A percentile compares a stretch with the other conserved stretches of the same genome.
Evolutionary conservation across 2,329 filamentous ascomycete genomes (phyloP).

Genomic region (Ceratocystis destructans): DNA sequence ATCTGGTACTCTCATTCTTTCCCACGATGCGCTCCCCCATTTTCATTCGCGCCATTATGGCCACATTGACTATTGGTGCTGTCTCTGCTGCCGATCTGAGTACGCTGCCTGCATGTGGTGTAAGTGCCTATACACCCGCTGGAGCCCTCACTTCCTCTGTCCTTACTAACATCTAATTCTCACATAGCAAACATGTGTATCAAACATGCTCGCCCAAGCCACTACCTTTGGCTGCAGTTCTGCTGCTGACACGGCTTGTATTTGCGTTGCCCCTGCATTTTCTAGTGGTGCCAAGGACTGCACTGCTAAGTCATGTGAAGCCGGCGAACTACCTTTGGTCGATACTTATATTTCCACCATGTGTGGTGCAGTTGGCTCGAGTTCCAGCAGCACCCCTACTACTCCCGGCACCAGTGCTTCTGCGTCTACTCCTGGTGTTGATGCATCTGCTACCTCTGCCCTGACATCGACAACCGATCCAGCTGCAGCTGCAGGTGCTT

Average conservation of each 20-base stretch:
- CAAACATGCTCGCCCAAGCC: conserved; percentile 15
- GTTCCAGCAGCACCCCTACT: conserved; percentile 7
- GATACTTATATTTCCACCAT: conserved; percentile 23
- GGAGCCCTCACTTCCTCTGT: background rate
- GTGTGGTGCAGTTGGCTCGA: conserved; percentile 22
- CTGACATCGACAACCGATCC: background rate
- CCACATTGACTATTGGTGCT: conserved; percentile 7
- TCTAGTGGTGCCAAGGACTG: conserved; percentile 31
- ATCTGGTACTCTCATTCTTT: background rate
- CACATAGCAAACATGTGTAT: conserved; percentile 19
- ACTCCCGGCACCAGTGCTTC: conserved; percentile 7
- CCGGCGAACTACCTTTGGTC: conserved; percentile 24
- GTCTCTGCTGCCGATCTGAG: conserved; percentile 16
- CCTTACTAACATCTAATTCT: background rate
- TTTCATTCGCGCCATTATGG: conserved; percentile 10
- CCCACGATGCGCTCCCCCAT: conserved; percentile 11
- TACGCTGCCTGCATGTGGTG: conserved; percentile 14
- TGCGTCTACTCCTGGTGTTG: background rate
- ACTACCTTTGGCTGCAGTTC: conserved; percentile 15
- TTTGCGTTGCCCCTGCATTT: conserved; percentile 29
- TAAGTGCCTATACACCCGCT: conserved; percentile 3
- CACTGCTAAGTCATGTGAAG: conserved; percentile 23
- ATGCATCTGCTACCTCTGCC: background rate
- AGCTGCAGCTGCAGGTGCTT: background rate
- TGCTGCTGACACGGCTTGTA: conserved; percentile 27